phyloP scores from a whole-genome alignment of 257 asterid genomes.

The Rauvolfia tetraphylla region DNA sequence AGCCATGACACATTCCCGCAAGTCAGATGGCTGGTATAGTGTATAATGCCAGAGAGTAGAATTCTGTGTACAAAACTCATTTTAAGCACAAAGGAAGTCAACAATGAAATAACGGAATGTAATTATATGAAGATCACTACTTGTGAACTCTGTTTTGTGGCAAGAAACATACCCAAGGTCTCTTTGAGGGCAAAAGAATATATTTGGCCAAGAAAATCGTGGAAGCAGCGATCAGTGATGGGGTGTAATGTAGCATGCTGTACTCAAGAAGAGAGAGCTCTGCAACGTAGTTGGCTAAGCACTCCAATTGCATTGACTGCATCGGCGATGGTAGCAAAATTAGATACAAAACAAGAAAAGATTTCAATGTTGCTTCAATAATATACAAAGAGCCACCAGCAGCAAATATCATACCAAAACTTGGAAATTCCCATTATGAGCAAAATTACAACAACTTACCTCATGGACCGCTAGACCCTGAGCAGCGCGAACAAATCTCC shows the following conservation, averaged over 20 bases:
- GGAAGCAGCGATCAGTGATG: slow-evolving; percentile 54
- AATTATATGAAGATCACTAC: background rate
- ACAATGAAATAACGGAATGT: background rate
- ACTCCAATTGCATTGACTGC: slow-evolving; percentile 72
- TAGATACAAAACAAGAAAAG: background rate
- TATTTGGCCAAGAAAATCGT: slow-evolving; percentile 48
- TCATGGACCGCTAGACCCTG: slow-evolving; percentile 58
- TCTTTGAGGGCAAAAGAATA: slow-evolving; percentile 33
- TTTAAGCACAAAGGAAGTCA: background rate
- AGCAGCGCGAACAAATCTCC: slow-evolving; percentile 89
- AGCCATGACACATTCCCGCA: slow-evolving; percentile 44
- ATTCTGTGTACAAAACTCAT: slow-evolving; percentile 41
- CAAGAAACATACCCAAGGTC: slow-evolving; percentile 58
- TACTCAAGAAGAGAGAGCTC: slow-evolving; percentile 51
- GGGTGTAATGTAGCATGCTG: slow-evolving; percentile 42
- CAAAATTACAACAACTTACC: slow-evolving; percentile 32
- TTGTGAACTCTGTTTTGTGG: too few relatives aligned
- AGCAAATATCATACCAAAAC: background rate
- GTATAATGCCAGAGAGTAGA: slow-evolving; percentile 46
- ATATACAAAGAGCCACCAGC: background rate
- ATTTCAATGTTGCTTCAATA: too few relatives aligned
- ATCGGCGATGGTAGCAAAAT: slow-evolving; percentile 4
- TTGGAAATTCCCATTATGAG: background rate
- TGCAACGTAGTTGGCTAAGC: slow-evolving; percentile 47
- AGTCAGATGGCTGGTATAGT: slow-evolving; percentile 38